Conservation (phyloP, 2,329 filamentous ascomycete species). For the Sarocladium kiliense region DNA sequence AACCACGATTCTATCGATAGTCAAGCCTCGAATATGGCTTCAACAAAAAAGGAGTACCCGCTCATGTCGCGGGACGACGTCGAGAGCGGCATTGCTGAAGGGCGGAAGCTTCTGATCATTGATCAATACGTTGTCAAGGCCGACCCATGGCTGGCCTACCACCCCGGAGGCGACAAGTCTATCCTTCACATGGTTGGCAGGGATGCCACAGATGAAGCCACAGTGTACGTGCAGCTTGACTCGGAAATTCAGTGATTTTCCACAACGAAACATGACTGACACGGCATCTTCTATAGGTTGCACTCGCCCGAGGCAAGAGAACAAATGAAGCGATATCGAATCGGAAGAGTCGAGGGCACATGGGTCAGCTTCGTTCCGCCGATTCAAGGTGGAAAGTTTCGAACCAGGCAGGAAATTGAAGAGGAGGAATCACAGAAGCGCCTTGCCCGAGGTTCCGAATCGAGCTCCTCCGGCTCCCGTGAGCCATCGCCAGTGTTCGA, state of each 20-base stretch:
- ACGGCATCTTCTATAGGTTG: conserved; percentile 48
- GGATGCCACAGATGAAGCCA: conserved; percentile 48
- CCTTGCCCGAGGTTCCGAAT: conserved; percentile 16
- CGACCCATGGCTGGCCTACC: conserved; percentile 82
- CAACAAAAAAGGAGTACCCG: conserved; percentile 23
- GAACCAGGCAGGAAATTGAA: conserved; percentile 14
- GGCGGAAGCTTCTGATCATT: conserved; percentile 73
- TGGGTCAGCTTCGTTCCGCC: conserved; percentile 90
- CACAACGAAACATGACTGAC: neutral
- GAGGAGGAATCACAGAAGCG: conserved; percentile 25
- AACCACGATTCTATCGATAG: neutral
- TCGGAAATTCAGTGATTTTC: too few relatives aligned
- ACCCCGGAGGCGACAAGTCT: conserved; percentile 86
- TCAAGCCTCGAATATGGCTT: neutral
- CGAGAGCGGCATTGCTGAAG: conserved; percentile 79
- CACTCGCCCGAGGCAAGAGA: conserved; percentile 74
- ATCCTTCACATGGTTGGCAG: conserved; percentile 65
- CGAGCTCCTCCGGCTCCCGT: conserved; percentile 49
- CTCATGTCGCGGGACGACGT: conserved; percentile 31
- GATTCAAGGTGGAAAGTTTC: conserved; percentile 80
- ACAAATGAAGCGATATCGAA: conserved; percentile 65
- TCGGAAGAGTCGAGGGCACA: conserved; percentile 72
- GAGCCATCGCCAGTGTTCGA: conserved; percentile 48
- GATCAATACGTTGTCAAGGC: conserved; percentile 78
- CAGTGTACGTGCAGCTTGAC: conserved; percentile 55